Evolutionary conservation across 805 yeast genomes (phyloP), one percentile per base, ranked within the genome.

Genomic region (Crinitomyces ghanaensis): DNA sequence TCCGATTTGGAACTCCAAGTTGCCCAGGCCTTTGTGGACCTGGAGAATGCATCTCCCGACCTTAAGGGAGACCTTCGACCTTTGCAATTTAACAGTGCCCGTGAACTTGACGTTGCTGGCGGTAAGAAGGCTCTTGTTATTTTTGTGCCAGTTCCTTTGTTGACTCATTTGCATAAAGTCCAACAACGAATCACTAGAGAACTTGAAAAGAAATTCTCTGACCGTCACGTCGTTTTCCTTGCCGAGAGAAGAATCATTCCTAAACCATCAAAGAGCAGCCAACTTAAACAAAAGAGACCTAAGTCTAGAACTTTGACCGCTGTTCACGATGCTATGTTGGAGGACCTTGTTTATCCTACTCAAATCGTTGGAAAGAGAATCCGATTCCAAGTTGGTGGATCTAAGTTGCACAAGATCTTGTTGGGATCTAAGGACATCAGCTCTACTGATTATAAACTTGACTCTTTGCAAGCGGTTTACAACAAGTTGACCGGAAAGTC

Each of bases 191-290:
- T 88, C 66, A 84, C 95, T 73, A 88, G 97, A 73, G 98, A 88
- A 76, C 81, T 88, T 66, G 98, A 88, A 75, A 88, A 88, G 93
- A 88, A 91, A 75, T 91, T 88, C 86, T 93, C 96, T 65, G 98
- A 88, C 77, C 83, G 94, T 68, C 96, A 91, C 68, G 95, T 88
- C 68, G 88, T 91, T 58, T 84, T 88, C 84, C 78, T 88, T 64
- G 97, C 96, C 63, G 97, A 88, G 77, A 84, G 98, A 75, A 84
- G 95, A 74, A 91, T 88, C 72, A 76, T 91, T 64, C 95, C 97
- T 72, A 88, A 84, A 77, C 96, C 97, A 66, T 82, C 93, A 60
- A 85, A 97, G 74, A 57, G 77, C 62, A 74, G 95, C 45, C 83
- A 85, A 76, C 82, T 78, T 68, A 69, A 66, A 59, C 98, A 91